Evolutionary conservation across 805 yeast genomes (phyloP), one percentile per base, ranked within the genome.

Genomic region (Kazachstania psychrophila): DNA sequence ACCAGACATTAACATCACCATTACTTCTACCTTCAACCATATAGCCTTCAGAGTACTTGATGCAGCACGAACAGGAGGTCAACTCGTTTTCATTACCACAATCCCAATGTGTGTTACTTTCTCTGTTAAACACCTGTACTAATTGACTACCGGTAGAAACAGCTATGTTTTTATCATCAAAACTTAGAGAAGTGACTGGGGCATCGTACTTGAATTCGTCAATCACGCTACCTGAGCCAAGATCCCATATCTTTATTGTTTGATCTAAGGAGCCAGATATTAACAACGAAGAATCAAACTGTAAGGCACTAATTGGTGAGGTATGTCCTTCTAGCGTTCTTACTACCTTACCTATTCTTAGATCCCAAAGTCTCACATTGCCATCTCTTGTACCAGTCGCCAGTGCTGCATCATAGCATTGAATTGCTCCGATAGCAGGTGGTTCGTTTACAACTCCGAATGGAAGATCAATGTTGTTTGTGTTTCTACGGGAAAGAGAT

Each of bases 381-480:
- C 89, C 89, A 55, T 81, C 89, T 13, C 75, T 73, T 0, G 86
- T 75, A 31, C 89, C 92, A 0, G 85, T 73, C 0, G 88, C 88
- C 47, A 81, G 61, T 0, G 88, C 89, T 0, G 85, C 83, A 46
- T 78, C 84, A 47, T 66, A 75, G 37, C 79, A 75, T 54, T 81
- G 88, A 20, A 81, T 52, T 0, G 84, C 76, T 0, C 82, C 79
- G 28, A 80, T 70, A 42, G 73, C 73, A 2, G 74, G 73, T 8
- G 46, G 40, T 5, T 42, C 38, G 6, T 23, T 5, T 3, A 23
- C 5, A 6, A 30, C 13, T 15, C 34, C 32, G 16, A 19, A 37
- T 25, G 18, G 28, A 15, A 15, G 37, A 24, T 30, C 51, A 23
- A 22, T 34, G 14, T 17, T 40, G 17, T 13, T 35, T 13, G 45